These are phyloP conservation scores for Rubia peregrina DNA, from an alignment of 305 asterid species.

Conservation along the genomic window DNA sequence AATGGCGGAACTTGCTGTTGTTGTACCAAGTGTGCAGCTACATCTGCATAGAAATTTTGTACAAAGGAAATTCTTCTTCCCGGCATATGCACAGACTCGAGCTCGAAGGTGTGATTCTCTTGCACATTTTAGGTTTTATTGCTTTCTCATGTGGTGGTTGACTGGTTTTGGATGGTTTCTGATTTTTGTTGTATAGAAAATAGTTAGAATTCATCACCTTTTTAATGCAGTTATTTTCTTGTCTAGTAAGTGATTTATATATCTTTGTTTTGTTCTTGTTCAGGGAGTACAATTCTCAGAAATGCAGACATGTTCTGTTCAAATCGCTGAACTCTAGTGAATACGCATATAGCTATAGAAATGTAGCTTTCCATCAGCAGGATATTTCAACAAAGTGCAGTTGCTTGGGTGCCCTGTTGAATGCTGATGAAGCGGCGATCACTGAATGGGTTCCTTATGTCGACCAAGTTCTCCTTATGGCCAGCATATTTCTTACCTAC, in stretches of 20 bases:
- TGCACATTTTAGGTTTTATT: neutral
- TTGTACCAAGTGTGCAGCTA: conserved; percentile 41
- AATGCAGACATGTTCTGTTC: conserved; percentile 26
- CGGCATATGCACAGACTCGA: conserved; percentile 30
- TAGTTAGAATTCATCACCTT: neutral
- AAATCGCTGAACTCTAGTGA: conserved; percentile 31
- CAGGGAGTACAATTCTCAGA: conserved; percentile 27
- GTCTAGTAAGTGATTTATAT: neutral
- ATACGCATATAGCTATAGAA: conserved; percentile 28
- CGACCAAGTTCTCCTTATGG: conserved; percentile 76
- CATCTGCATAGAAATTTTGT: conserved; percentile 30
- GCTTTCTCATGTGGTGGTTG: neutral
- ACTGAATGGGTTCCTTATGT: conserved; percentile 63
- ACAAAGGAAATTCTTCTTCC: conserved; percentile 29
- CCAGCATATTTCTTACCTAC: conserved; percentile 70
- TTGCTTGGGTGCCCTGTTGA: conserved; percentile 52
- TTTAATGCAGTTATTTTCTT: neutral
- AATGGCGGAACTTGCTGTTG: conserved; percentile 59
- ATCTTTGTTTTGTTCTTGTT: neutral
- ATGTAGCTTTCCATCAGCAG: conserved; percentile 25
- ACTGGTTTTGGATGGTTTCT: neutral
- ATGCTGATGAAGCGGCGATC: conserved; percentile 42
- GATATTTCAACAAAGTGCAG: conserved; percentile 33
- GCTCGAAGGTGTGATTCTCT: conserved; percentile 35
- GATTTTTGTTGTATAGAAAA: neutral